These are phyloP conservation scores for Fagopyrum homotropicum DNA, from an alignment of 148 eudicot species.

Conservation along the genomic window DNA sequence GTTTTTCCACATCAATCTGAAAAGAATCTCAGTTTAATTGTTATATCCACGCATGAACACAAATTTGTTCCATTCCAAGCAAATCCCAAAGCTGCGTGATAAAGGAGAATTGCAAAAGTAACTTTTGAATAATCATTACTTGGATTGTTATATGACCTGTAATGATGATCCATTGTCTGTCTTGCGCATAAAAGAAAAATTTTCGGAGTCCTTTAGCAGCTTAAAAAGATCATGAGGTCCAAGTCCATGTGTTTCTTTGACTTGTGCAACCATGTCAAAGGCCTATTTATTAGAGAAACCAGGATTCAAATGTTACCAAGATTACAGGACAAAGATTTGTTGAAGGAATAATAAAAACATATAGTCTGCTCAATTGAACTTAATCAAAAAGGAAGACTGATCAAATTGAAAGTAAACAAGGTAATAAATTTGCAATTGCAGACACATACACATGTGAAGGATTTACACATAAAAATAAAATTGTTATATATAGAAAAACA, in stretches of 20 bases:
- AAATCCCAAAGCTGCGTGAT: background rate
- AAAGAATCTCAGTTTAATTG: constrained; percentile 12
- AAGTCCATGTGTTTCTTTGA: constrained; percentile 51
- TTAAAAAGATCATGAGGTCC: constrained; percentile 57
- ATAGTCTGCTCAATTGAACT: background rate
- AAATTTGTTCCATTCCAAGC: background rate
- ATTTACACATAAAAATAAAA: background rate
- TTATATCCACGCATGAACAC: background rate
- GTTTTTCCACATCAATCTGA: constrained; percentile 76
- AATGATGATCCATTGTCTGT: constrained; percentile 44
- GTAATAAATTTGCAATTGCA: background rate
- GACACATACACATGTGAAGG: background rate
- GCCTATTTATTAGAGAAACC: constrained; percentile 30
- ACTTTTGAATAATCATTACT: background rate
- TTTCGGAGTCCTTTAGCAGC: constrained; percentile 61
- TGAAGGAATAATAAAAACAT: background rate
- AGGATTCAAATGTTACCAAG: background rate
- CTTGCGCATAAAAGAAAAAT: constrained; percentile 23
- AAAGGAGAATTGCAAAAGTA: background rate
- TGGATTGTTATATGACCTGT: constrained; percentile 38
- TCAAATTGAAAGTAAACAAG: background rate
- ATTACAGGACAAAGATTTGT: constrained; percentile 1
- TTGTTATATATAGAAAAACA: background rate
- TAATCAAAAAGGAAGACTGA: background rate
- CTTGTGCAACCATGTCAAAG: constrained; percentile 62